Evolutionary conservation across 2,329 filamentous ascomycete species (phyloP).

Genomic region (Epichloe sp.): DNA sequence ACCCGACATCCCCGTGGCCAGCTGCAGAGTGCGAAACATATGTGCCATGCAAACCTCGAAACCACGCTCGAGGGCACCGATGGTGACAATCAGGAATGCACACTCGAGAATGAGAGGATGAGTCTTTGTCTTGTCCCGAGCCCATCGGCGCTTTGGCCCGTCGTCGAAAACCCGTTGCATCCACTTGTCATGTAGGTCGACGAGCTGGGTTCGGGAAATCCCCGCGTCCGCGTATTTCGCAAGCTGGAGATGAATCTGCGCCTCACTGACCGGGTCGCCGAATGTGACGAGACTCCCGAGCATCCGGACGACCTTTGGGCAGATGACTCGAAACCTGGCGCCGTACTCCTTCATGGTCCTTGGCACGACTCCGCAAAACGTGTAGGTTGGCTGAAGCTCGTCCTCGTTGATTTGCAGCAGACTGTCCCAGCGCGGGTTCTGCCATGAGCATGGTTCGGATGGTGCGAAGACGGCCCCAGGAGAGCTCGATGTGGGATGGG

Average conservation of each 20-base stretch:
- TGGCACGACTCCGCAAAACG: slow-evolving; percentile 13
- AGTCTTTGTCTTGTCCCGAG: not conserved
- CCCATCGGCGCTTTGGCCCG: not conserved
- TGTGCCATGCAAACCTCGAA: not conserved
- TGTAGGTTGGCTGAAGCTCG: not conserved
- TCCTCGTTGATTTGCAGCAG: not conserved
- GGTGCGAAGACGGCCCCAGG: too few relatives aligned
- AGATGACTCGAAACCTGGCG: slow-evolving; percentile 6
- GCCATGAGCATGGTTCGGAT: not conserved
- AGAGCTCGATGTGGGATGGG: too few relatives aligned
- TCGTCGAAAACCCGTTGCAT: not conserved
- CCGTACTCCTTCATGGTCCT: slow-evolving; percentile 9
- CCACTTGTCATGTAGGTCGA: not conserved
- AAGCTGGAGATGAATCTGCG: not conserved
- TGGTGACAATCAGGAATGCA: slow-evolving; percentile 1
- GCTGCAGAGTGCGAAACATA: slow-evolving; percentile 3
- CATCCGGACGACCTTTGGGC: slow-evolving; percentile 6
- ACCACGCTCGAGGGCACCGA: not conserved
- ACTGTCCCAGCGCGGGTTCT: not conserved
- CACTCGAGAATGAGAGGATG: slow-evolving; percentile 8
- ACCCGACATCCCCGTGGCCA: not conserved
- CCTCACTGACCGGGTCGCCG: not conserved
- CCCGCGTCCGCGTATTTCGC: not conserved
- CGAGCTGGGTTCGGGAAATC: not conserved
- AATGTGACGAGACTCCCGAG: slow-evolving; percentile 10